A percentile compares a stretch with the other conserved stretches of the same genome.
phyloP scores from a whole-genome alignment of 352 stramenopile genomes.

The Pythium oligandrum region DNA sequence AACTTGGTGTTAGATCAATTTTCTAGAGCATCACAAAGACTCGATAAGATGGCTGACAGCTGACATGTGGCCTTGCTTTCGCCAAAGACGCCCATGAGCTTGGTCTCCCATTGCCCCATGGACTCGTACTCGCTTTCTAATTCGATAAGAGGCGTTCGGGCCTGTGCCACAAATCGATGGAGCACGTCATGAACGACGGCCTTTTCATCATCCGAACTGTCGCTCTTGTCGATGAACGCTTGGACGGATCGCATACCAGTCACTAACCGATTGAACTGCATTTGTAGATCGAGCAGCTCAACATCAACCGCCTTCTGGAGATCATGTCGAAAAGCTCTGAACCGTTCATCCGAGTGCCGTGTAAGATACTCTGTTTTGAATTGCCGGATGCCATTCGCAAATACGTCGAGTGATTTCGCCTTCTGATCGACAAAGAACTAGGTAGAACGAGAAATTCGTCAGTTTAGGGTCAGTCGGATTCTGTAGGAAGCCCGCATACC shows the following conservation, averaged over 20 bases:
- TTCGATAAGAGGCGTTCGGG: constrained; percentile 25
- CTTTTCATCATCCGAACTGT: constrained; percentile 25
- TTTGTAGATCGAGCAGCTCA: constrained; percentile 57
- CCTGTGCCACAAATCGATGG: constrained; percentile 45
- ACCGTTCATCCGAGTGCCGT: constrained; percentile 40
- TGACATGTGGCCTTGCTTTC: constrained; percentile 65
- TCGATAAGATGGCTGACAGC: constrained; percentile 42
- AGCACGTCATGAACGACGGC: constrained; percentile 37
- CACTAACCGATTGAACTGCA: constrained; percentile 56
- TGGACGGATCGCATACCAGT: constrained; percentile 37
- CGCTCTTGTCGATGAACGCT: constrained; percentile 38
- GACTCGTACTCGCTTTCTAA: constrained; percentile 61
- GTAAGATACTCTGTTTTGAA: constrained; percentile 35
- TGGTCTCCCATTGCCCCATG: constrained; percentile 57
- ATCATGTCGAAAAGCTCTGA: constrained; percentile 51
- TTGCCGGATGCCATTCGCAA: constrained; percentile 1
- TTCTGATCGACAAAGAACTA: constrained; percentile 48
- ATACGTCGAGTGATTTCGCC: constrained; percentile 1
- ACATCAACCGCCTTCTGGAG: constrained; percentile 43
- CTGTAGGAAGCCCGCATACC: constrained; percentile 13
- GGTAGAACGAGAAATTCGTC: not conserved
- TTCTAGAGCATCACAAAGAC: constrained; percentile 26
- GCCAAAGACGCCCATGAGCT: constrained; percentile 54
- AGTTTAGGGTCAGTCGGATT: too few species aligned
- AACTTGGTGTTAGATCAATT: not conserved